A percentile compares a stretch with the other conserved stretches of the same genome.
Evolutionary conservation across 768 basidiomycete species (phyloP).

Genomic region (Tephrocybe rancida): DNA sequence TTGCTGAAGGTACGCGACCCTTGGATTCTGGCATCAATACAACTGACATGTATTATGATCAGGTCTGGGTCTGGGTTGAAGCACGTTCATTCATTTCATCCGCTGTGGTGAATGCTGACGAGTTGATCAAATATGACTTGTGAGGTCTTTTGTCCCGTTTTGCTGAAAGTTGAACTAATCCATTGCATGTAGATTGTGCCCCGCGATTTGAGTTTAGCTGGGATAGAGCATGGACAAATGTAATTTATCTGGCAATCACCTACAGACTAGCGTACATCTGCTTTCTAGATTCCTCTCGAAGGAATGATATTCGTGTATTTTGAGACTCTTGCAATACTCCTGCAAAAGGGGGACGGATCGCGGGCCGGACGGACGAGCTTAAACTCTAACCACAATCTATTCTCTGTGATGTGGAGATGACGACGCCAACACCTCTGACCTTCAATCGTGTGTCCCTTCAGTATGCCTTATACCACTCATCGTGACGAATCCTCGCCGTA

Average conservation of each 20-base stretch:
- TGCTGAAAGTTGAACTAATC: not conserved
- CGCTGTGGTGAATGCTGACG: slow-evolving; percentile 80
- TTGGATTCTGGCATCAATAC: not conserved
- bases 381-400: not conserved
- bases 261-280: slow-evolving; percentile 2
- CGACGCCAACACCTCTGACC: slow-evolving; percentile 29
- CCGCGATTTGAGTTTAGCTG: slow-evolving; percentile 24
- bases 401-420: slow-evolving; percentile 19
- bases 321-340: too few relatives aligned
- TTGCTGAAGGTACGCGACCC: slow-evolving; percentile 76
- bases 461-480: not conserved
- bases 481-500: slow-evolving; percentile 24
- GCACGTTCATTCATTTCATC: slow-evolving; percentile 84
- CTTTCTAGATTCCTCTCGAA: not conserved
- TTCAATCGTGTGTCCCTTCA: slow-evolving; percentile 32
- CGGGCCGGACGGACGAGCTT: not conserved
- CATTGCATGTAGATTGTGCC: slow-evolving; percentile 19
- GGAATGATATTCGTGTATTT: too few relatives aligned
- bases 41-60: slow-evolving; percentile 7
- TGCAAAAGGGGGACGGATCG: not conserved
- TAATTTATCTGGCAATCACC: not conserved
- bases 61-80: slow-evolving; percentile 95
- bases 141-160: slow-evolving; percentile 57
- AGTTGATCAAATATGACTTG: slow-evolving; percentile 87
- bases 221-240: not conserved